Evolutionary conservation across 1,284 basidiomycete genomes (phyloP).

Genomic region (Cryptococcus neoformans): DNA sequence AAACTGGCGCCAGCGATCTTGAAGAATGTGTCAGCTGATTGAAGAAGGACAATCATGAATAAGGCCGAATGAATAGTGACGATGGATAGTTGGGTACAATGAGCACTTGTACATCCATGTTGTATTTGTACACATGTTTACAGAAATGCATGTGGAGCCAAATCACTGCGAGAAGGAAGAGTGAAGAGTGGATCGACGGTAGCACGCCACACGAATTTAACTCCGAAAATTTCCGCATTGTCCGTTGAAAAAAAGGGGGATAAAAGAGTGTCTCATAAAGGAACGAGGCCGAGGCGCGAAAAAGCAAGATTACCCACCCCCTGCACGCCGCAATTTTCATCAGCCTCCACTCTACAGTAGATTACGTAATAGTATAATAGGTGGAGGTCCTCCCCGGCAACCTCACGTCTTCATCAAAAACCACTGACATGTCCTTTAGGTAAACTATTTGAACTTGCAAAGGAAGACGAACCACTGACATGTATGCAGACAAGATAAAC

Average conservation of each 20-base stretch:
- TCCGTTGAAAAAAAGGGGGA: not conserved
- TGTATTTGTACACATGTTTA: too few species aligned
- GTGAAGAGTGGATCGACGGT: too few species aligned
- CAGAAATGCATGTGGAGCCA: too few species aligned
- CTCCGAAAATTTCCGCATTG: not conserved
- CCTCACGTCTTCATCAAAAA: not conserved
- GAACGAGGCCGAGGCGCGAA: not conserved
- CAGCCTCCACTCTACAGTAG: not conserved
- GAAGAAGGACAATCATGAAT: too few species aligned
- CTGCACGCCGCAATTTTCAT: not conserved
- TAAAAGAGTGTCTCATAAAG: conserved; percentile 3
- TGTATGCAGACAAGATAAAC: conserved; percentile 42
- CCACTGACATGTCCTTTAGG: not conserved
- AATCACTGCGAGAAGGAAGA: too few species aligned
- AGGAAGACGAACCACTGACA: not conserved
- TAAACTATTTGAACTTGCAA: not conserved
- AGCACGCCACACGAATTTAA: not conserved
- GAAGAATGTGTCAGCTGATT: too few species aligned
- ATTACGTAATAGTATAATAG: conserved; percentile 6
- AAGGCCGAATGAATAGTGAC: too few species aligned
- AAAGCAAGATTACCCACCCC: conserved; percentile 4
- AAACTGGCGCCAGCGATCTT: too few species aligned
- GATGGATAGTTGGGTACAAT: too few species aligned
- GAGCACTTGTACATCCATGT: too few species aligned
- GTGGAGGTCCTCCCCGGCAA: conserved; percentile 19